Evolutionary conservation across 1,284 basidiomycete genomes (phyloP).

Genomic region (Mycena citricolor): DNA sequence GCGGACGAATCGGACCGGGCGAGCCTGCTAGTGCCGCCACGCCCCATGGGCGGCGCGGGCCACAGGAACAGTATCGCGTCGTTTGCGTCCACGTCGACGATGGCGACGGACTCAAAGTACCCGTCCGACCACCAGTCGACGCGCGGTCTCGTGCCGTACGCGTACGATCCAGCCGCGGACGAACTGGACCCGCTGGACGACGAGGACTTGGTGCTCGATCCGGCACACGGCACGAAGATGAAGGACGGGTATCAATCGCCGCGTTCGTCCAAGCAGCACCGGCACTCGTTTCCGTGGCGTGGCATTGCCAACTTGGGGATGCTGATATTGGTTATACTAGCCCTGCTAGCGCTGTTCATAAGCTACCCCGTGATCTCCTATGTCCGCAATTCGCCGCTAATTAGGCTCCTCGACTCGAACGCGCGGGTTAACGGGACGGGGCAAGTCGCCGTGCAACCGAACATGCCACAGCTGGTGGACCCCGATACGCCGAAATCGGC

Average conservation of each 20-base stretch:
- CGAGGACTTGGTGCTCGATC: constrained; percentile 62
- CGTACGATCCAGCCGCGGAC: constrained; percentile 63
- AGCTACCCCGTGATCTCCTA: constrained; percentile 75
- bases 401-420: constrained; percentile 60
- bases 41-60: constrained; percentile 22
- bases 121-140: constrained; percentile 42
- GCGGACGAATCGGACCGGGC: constrained; percentile 35
- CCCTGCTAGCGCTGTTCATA: constrained; percentile 66
- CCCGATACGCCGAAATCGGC: constrained; percentile 59
- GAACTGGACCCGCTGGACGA: constrained; percentile 61
- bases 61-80: constrained; percentile 34
- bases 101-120: constrained; percentile 64
- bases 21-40: constrained; percentile 22
- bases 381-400: constrained; percentile 45
- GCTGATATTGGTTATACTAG: constrained; percentile 33
- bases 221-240: constrained; percentile 38
- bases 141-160: constrained; percentile 62
- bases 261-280: constrained; percentile 32
- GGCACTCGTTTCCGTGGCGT: constrained; percentile 19
- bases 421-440: constrained; percentile 68
- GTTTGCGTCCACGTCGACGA: constrained; percentile 45
- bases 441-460: constrained; percentile 35
- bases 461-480: constrained; percentile 68
- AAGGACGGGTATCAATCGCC: constrained; percentile 15
- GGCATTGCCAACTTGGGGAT: constrained; percentile 21